Base-by-base conservation (phyloP, 805 yeast genomes). In the Zygosaccharomyces siamensis region DNA sequence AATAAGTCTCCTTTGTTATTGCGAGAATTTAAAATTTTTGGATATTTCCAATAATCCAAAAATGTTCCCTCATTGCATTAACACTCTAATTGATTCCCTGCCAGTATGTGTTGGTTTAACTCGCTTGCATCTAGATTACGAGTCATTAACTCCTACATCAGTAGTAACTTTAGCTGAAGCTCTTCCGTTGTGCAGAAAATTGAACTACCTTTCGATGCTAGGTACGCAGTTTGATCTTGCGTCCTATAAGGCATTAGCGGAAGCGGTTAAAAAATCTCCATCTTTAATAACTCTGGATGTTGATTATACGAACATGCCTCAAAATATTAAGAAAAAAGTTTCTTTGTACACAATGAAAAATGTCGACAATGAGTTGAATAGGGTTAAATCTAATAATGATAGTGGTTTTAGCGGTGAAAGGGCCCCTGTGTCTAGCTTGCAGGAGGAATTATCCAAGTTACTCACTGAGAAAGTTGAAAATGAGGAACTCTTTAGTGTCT, bases 301-400 rank as follows among this genome's bases (percentile, higher is more conserved):
- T 36, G 89, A 86, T 54, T 72, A 72, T 47, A 79, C 72, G 3
- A 68, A 72, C 7, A 72, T 86, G 57, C 80, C 89, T 1, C 74
- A 74, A 23, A 71, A 76, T 39, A 72, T 82, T 55, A 80, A 76
- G 58, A 84, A 86, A 50, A 77, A 78, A 49, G 75, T 89, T 43
- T 88, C 95, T 0, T 71, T 86, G 21, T 84, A 84, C 62, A 81
- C 92, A 8, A 82, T 90, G 81, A 78, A 83, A 59, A 90, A 90
- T 64, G 81, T 89, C 81, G 90, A 84, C 57, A 64, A 69, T 20
- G 76, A 79, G 45, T 64, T 83, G 27, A 58, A 62, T 36, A 58
- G 52, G 14, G 55, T 58, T 5, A 54, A 50, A 7, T 45, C 44
- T 26, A 30, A 43, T 16, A 41, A 39, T 18, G 11, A 21, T 5